Evolutionary conservation across 331 rosid species (phyloP).

Genomic region (Malus hybrid): DNA sequence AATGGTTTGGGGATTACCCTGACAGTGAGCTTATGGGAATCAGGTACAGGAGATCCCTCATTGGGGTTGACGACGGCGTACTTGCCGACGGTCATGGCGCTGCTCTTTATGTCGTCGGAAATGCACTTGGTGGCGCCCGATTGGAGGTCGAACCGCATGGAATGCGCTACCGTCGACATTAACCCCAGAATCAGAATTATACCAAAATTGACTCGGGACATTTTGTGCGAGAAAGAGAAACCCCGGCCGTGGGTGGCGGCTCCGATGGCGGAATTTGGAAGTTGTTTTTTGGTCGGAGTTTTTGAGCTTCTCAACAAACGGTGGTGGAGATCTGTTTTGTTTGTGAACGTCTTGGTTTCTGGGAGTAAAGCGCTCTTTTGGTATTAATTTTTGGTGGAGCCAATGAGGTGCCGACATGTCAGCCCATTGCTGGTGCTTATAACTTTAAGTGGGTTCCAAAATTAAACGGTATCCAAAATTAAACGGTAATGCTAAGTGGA

Average conservation of each 20-base stretch:
- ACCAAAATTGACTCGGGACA: neutral
- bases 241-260: neutral
- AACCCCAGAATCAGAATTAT: neutral
- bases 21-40: constrained; percentile 48
- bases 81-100: constrained; percentile 71
- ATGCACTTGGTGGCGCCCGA: constrained; percentile 71
- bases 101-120: constrained; percentile 61
- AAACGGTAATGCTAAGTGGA: too few species aligned
- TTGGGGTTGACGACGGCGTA: constrained; percentile 45
- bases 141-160: constrained; percentile 65
- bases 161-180: constrained; percentile 13
- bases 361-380: neutral
- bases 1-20: constrained; percentile 35
- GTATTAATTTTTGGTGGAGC: neutral
- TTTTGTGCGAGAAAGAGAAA: neutral
- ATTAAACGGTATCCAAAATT: too few species aligned
- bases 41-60: constrained; percentile 50
- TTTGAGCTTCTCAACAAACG: constrained; percentile 1
- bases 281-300: neutral
- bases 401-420: constrained; percentile 3
- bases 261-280: neutral
- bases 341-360: neutral
- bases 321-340: constrained; percentile 1
- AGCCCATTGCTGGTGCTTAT: neutral
- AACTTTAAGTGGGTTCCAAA: too few species aligned